These are phyloP conservation scores for Citrus australasica DNA, from an alignment of 345 rosid genomes.

Conservation along the genomic window DNA sequence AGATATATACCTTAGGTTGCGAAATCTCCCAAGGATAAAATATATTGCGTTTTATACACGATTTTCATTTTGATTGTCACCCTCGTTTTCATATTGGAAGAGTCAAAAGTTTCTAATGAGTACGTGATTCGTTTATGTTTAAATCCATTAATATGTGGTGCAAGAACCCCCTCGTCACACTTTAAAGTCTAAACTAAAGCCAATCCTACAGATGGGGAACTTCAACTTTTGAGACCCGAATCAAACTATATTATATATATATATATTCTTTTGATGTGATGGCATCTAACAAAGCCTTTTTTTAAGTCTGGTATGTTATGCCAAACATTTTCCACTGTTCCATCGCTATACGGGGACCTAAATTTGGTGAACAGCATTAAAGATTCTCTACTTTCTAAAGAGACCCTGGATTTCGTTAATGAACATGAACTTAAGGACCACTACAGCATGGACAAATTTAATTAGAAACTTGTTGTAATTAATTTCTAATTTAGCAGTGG, in stretches of 20 bases:
- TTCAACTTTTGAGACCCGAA: background rate
- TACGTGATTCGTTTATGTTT: background rate
- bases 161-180: too few relatives aligned
- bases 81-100: too few relatives aligned
- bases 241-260: background rate
- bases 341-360: background rate
- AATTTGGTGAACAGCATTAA: background rate
- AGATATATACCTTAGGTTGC: too few relatives aligned
- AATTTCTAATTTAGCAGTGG: background rate
- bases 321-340: background rate
- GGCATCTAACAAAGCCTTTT: background rate
- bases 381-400: background rate
- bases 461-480: background rate
- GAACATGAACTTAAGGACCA: constrained; percentile 19
- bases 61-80: too few relatives aligned
- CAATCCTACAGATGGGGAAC: background rate
- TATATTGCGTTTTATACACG: too few relatives aligned
- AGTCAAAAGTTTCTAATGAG: background rate
- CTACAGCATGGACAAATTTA: constrained; percentile 8
- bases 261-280: background rate
- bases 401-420: background rate
- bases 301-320: background rate
- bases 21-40: too few relatives aligned
- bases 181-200: background rate
- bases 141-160: background rate